Base-by-base conservation (phyloP, 805 yeast species). In the Metschnikowia corniflorae region DNA sequence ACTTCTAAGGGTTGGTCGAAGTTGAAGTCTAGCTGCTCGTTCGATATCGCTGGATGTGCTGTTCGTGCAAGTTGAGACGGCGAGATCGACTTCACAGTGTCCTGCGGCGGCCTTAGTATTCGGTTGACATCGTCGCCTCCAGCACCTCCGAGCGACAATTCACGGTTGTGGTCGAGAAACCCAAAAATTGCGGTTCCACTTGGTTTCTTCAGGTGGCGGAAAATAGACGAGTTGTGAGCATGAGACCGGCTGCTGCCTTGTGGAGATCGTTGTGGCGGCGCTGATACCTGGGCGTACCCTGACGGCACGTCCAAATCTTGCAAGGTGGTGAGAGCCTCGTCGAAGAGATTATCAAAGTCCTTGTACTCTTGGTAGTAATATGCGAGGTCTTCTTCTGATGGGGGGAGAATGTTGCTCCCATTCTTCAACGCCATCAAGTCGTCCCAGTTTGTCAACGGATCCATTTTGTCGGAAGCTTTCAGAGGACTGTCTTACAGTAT, bases 161-260 rank as follows among this genome's bases (percentile, higher is more conserved):
- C 82, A 40, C 76, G 74, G 41, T 71, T 71, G 54, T 83, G 89
- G 30, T 77, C 78, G 7, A 70, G 63, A 47, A 74, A 83, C 0
- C 94, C 94, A 58, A 84, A 84, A 18, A 84, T 83, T 2, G 85
- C 91, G 4, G 91, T 81, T 10, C 94, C 94, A 63, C 88, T 81
- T 14, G 75, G 68, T 40, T 78, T 77, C 46, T 86, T 73, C 35
- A 71, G 60, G 53, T 83, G 91, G 20, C 47, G 44, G 21, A 39
- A 33, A 26, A 50, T 35, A 36, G 49, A 39, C 47, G 24, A 30
- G 39, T 29, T 30, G 33, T 26, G 50, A 38, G 28, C 31, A 38
- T 45, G 50, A 38, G 29, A 35, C 34, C 42, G 42, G 7, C 22
- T 24, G 23, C 24, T 33, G 14, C 35, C 33, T 14, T 24, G 34